Evolutionary conservation across 169 alveolate species (phyloP).

Genomic region (Cryptosporidium tyzzeri): DNA sequence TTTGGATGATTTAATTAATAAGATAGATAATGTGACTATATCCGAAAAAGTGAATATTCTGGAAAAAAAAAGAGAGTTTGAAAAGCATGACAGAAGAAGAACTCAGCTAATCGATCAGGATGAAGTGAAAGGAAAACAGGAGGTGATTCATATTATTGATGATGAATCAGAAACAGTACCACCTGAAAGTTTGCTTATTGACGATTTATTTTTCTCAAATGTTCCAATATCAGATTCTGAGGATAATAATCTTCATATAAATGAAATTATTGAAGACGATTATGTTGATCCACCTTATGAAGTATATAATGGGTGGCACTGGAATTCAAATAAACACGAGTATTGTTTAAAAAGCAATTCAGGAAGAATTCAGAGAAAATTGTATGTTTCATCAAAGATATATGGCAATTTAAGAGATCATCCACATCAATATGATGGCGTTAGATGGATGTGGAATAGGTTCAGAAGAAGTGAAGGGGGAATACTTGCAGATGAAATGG

Average conservation of each 20-base stretch:
- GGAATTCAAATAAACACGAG: constrained; percentile 41
- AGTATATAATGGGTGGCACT: constrained; percentile 43
- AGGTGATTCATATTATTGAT: neutral
- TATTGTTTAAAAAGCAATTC: constrained; percentile 32
- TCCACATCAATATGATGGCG: constrained; percentile 81
- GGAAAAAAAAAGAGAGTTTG: neutral
- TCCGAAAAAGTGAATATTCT: neutral
- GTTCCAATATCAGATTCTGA: constrained; percentile 40
- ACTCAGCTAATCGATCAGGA: neutral
- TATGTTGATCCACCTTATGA: constrained; percentile 4
- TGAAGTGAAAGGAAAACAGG: neutral
- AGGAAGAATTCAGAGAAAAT: constrained; percentile 48
- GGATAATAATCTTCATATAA: neutral
- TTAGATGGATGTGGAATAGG: constrained; percentile 83
- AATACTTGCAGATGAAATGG: constrained; percentile 88
- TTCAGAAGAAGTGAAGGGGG: constrained; percentile 82
- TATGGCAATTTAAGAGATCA: constrained; percentile 66
- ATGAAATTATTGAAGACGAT: neutral
- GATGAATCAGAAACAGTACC: neutral
- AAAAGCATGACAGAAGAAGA: constrained; percentile 19
- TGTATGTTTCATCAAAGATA: constrained; percentile 56
- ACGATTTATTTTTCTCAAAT: constrained; percentile 35
- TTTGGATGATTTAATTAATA: constrained; percentile 9
- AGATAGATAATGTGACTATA: constrained; percentile 16
- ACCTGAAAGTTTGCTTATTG: neutral